Base-by-base conservation (phyloP, 148 eudicot genomes). In the Nepenthes mirabilis region DNA sequence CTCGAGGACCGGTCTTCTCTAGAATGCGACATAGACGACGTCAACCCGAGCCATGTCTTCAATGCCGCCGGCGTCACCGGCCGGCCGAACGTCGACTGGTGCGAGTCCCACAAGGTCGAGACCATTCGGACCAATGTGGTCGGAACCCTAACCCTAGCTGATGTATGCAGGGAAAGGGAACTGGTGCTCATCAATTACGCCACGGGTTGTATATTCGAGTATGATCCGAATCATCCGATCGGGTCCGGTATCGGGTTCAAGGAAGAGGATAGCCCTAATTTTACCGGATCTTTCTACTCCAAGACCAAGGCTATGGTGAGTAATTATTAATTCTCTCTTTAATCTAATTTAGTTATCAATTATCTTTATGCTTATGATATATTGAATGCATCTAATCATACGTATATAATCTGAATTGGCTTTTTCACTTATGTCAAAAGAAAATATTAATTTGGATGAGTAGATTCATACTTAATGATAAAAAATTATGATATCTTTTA, bases 301-400 rank as follows among this genome's bases (percentile, higher is more conserved):
- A 88, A 88, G 91, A 88, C 96, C 61, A 88, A 88, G 74, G 96
- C 96, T 33, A 88, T 88, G 96, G 96, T 88, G 69, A 56, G 75
- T 57, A 3, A 43, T 9, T 23, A 32, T 9, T 23, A 32, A 6
- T 10, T 47, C 7, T 6, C 34, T 36, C n/a, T 11, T 2, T 47
- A 0, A 7, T 23, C 43, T 14, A 54, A 52, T 52, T 13, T 32
- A 6, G 32, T 11, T 23, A 23, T 50, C 34, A 9, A 6, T 53
- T 37, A 2, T 23, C 23, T 23, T 23, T 23, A 23, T 23, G 23
- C 23, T 23, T 23, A 23, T 23, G 23, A 23, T 23, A 23, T 23
- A 23, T 23, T 23, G 23, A 23, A 23, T 23, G 23, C 23, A 23
- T 23, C 23, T 23, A 23, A 23, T 23, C 23, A 23, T 23, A 23